These are phyloP conservation scores for Graphiopsis chlorocephala DNA, from an alignment of 2,329 filamentous ascomycete species.

Conservation along the genomic window DNA sequence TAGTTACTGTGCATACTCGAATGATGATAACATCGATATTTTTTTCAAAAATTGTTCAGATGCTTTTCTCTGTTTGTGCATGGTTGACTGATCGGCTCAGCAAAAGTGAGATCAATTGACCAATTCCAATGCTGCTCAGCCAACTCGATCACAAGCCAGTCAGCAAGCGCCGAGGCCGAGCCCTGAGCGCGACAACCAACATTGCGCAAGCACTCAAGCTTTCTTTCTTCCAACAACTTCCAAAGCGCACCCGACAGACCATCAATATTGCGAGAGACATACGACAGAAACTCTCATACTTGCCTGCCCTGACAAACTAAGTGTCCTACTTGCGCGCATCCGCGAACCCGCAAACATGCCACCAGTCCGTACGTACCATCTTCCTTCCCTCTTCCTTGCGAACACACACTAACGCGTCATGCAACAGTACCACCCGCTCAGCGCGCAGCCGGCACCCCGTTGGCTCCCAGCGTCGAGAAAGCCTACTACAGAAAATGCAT, in stretches of 20 bases:
- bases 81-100: neutral
- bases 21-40: neutral
- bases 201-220: neutral
- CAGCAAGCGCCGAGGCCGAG: neutral
- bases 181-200: neutral
- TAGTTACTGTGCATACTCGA: neutral
- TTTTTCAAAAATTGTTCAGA: neutral
- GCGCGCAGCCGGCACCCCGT: slow-evolving; percentile 36
- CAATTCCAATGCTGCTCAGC: neutral
- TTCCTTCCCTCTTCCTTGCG: no score
- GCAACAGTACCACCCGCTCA: slow-evolving; percentile 20
- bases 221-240: neutral
- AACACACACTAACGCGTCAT: neutral
- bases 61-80: neutral
- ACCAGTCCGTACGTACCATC: neutral
- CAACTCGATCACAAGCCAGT: neutral
- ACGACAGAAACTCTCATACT: neutral
- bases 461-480: slow-evolving; percentile 88
- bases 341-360: neutral
- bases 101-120: neutral
- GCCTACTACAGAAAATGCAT: slow-evolving; percentile 97
- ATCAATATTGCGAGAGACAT: neutral
- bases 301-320: neutral
- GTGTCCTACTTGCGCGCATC: neutral
- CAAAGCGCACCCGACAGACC: neutral